Conservation (phyloP, 75 land plant genomes). For the Ceratopteris richardii region DNA sequence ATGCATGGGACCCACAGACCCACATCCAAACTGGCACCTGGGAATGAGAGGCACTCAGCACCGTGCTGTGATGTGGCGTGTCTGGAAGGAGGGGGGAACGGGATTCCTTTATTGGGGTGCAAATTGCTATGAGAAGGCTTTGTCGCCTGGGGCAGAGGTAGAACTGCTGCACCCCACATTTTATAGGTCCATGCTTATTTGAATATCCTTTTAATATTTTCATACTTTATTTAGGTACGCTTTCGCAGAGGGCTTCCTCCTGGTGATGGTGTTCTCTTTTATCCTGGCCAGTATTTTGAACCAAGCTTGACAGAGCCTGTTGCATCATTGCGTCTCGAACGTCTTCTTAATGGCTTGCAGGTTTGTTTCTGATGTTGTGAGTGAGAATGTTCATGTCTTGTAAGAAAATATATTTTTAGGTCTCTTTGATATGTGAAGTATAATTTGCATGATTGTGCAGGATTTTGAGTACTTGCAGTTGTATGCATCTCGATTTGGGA, state of each 20-base stretch:
- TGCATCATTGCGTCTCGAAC: conserved; percentile 82
- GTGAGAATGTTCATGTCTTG: background rate
- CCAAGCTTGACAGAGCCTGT: conserved; percentile 58
- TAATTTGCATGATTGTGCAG: too few species aligned
- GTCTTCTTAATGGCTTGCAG: conserved; percentile 94
- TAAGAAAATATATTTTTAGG: too few species aligned
- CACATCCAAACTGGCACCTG: conserved; percentile 98
- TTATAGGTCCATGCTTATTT: too few species aligned
- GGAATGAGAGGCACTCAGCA: conserved; percentile 99
- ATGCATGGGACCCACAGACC: too few species aligned
- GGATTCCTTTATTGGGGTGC: conserved; percentile 98
- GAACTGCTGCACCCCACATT: too few species aligned
- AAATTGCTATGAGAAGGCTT: too few species aligned
- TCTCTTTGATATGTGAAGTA: too few species aligned
- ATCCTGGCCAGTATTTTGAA: conserved; percentile 92
- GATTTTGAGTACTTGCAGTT: conserved; percentile 82
- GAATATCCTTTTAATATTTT: too few species aligned
- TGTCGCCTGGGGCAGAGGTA: conserved; percentile 98
- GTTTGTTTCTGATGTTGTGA: too few species aligned
- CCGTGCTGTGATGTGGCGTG: conserved; percentile 96
- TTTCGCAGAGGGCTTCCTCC: too few species aligned
- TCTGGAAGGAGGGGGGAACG: conserved; percentile 93
- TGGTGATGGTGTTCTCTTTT: conserved; percentile 94
- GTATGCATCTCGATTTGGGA: conserved; percentile 72
- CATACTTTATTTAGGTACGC: too few species aligned